Evolutionary conservation across 768 basidiomycete species (phyloP).

Genomic region (Kwoniella newhampshirensis): DNA sequence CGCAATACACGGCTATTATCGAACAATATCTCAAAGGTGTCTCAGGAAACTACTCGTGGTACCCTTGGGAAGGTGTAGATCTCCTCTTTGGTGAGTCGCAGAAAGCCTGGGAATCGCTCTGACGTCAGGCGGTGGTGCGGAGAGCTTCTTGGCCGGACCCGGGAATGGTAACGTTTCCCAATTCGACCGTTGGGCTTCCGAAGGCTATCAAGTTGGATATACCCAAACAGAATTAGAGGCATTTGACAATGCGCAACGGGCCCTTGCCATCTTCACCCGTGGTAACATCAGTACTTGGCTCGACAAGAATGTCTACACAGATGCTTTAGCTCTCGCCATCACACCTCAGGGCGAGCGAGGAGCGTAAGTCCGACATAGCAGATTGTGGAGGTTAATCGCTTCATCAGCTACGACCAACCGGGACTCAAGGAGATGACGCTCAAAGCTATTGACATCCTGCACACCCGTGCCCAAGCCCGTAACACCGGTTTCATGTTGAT

Average conservation of each 20-base stretch:
- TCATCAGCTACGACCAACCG: slow-evolving; percentile 47
- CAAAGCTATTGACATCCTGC: slow-evolving; percentile 55
- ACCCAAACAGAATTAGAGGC: slow-evolving; percentile 50
- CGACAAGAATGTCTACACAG: slow-evolving; percentile 53
- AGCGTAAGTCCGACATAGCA: slow-evolving; percentile 6
- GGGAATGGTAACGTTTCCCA: slow-evolving; percentile 34
- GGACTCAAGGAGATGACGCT: slow-evolving; percentile 56
- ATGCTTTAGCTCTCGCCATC: slow-evolving; percentile 24
- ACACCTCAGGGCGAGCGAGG: slow-evolving; percentile 29
- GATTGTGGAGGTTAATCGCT: background rate
- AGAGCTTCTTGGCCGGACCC: slow-evolving; percentile 49
- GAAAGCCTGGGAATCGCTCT: background rate
- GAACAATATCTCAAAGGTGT: slow-evolving; percentile 52
- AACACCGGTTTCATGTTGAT: slow-evolving; percentile 53
- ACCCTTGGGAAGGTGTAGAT: slow-evolving; percentile 47
- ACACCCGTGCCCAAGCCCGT: slow-evolving; percentile 43
- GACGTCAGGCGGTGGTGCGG: slow-evolving; percentile 45
- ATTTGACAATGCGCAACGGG: slow-evolving; percentile 43
- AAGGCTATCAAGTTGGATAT: slow-evolving; percentile 50
- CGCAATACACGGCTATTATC: slow-evolving; percentile 51
- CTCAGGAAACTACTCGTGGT: slow-evolving; percentile 51
- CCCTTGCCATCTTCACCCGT: slow-evolving; percentile 53
- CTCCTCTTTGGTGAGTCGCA: slow-evolving; percentile 42
- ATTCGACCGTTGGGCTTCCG: slow-evolving; percentile 39
- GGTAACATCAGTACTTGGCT: slow-evolving; percentile 54